Conservation (phyloP, 208 protist genomes). For the Crithidia acanthocephali region DNA sequence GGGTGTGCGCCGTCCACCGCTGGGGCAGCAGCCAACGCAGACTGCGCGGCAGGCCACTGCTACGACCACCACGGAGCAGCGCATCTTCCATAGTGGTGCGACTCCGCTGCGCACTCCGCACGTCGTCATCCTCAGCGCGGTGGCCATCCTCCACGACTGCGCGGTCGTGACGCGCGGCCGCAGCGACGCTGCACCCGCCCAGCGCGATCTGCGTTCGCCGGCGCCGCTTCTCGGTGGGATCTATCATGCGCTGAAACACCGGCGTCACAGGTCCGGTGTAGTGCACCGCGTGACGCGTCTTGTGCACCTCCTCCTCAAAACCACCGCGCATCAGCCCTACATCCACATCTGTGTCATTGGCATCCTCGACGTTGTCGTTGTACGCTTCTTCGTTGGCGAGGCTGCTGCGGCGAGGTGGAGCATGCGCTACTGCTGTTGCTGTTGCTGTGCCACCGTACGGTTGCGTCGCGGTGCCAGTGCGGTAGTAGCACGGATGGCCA, state of each 20-base stretch:
- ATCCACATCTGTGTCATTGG: background rate
- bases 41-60: slow-evolving; percentile 17
- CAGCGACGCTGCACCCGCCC: no score
- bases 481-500: slow-evolving; percentile 29
- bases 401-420: background rate
- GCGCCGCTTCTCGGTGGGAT: slow-evolving; percentile 17
- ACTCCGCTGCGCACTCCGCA: background rate
- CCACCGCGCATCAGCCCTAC: background rate
- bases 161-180: no score
- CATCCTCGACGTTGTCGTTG: slow-evolving; percentile 12
- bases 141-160: no score
- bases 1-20: slow-evolving; percentile 30
- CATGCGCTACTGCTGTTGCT: background rate
- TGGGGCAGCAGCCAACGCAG: slow-evolving; percentile 37
- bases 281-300: slow-evolving; percentile 18
- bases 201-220: slow-evolving; percentile 9
- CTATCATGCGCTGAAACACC: slow-evolving; percentile 27
- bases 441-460: background rate
- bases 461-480: slow-evolving; percentile 15
- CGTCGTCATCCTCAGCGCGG: background rate
- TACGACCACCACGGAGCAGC: background rate
- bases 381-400: background rate
- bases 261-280: slow-evolving; percentile 29
- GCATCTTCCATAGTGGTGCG: background rate
- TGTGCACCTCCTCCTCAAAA: slow-evolving; percentile 14